Conservation (phyloP, 768 basidiomycete genomes). For the Cystofilobasidium ferigula region DNA sequence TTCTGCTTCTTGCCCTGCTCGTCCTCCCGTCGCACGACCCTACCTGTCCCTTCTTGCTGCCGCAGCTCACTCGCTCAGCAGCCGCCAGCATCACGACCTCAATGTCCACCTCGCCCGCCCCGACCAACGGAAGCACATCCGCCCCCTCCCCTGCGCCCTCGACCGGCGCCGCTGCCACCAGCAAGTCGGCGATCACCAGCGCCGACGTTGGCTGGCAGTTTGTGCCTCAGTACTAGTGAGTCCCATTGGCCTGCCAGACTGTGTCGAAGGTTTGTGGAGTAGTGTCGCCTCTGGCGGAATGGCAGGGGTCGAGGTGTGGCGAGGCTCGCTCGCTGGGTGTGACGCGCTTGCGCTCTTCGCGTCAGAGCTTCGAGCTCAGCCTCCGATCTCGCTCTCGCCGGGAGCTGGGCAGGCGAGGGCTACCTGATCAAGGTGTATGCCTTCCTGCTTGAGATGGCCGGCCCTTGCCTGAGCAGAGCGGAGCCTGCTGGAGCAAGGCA, state of each 20-base stretch:
- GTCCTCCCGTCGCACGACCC: background rate
- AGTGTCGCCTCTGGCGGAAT: background rate
- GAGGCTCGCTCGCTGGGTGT: too few relatives aligned
- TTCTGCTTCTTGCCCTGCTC: constrained; percentile 26
- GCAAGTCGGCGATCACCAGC: constrained; percentile 15
- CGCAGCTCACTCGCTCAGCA: constrained; percentile 9
- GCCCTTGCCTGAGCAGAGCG: too few relatives aligned
- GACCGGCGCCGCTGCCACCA: background rate
- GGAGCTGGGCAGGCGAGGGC: too few relatives aligned
- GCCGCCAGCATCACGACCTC: background rate
- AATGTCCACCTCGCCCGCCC: constrained; percentile 9
- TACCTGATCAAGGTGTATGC: too few relatives aligned
- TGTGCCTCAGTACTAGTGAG: constrained; percentile 87
- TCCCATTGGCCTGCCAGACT: constrained; percentile 3
- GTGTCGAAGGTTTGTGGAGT: background rate
- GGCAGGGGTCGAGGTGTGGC: background rate
- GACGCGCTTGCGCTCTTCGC: too few relatives aligned
- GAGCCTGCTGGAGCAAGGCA: too few relatives aligned
- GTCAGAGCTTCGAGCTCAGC: too few relatives aligned
- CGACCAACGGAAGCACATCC: background rate
- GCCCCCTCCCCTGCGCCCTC: constrained; percentile 7
- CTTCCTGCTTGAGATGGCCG: too few relatives aligned
- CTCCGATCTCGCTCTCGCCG: too few relatives aligned
- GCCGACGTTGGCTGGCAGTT: constrained; percentile 86
- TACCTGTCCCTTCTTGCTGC: too few relatives aligned